phyloP scores from a whole-genome alignment of 2,329 filamentous ascomycete genomes.

The Blastomyces silverae region DNA sequence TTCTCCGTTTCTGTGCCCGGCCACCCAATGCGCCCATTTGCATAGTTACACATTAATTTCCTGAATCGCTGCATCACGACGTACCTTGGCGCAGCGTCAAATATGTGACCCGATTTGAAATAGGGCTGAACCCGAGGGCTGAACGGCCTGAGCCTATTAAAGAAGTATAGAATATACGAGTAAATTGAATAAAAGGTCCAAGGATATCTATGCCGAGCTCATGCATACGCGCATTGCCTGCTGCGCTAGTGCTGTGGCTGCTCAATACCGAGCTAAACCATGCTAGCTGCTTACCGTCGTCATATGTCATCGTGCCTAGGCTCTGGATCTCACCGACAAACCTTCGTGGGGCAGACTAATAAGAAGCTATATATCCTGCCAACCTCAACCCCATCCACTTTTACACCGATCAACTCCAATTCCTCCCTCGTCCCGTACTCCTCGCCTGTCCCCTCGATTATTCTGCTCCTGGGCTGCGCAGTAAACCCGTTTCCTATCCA shows the following conservation, averaged over 20 bases:
- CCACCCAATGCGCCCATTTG: background rate
- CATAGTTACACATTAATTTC: conserved; percentile 1
- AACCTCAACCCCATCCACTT: background rate
- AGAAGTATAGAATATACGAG: too few relatives aligned
- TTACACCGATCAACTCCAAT: background rate
- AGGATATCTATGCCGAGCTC: background rate
- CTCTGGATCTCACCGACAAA: background rate
- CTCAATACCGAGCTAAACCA: background rate
- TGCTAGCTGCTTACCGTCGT: background rate
- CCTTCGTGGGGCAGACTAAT: background rate
- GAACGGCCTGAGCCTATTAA: background rate
- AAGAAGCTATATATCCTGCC: background rate
- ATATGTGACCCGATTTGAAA: background rate
- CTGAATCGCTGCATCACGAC: background rate
- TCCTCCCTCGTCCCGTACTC: conserved; percentile 1
- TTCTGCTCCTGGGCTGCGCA: background rate
- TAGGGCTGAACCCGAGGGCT: background rate
- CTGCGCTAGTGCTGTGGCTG: background rate
- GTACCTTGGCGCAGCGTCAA: background rate
- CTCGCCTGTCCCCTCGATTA: background rate
- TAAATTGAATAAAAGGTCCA: background rate
- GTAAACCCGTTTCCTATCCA: background rate
- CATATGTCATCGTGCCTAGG: background rate
- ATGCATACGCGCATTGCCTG: background rate
- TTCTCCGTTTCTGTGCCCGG: background rate